phyloP scores from a whole-genome alignment of 78 protist genomes.

The Blattamonas nauphoetae region DNA sequence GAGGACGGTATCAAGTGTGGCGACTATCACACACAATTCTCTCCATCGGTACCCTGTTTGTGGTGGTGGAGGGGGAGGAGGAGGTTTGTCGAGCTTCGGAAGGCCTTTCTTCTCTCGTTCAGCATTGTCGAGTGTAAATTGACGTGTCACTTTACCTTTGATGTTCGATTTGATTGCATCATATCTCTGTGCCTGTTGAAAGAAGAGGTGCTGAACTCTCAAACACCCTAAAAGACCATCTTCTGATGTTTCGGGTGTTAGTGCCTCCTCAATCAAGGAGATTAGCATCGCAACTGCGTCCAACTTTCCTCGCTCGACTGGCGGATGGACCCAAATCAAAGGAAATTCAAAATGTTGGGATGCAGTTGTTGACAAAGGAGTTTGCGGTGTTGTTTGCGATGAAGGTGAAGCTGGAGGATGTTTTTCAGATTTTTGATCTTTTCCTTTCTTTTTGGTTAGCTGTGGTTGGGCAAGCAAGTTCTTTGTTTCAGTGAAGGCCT shows the following conservation, averaged over 20 bases:
- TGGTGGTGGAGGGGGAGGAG: no score
- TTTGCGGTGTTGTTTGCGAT: background rate
- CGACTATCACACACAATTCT: no score
- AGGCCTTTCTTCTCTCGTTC: no score
- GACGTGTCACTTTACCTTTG: no score
- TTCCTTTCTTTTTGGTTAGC: background rate
- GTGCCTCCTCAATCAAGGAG: background rate
- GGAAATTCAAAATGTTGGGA: no score
- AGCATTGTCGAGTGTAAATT: no score
- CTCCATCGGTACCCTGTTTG: no score
- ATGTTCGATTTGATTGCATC: background rate
- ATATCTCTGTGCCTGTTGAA: background rate
- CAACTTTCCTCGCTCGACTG: no score
- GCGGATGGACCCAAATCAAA: no score
- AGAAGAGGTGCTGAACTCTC: background rate
- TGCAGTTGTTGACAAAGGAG: background rate
- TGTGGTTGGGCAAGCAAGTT: background rate
- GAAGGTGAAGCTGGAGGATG: background rate
- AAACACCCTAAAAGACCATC: background rate
- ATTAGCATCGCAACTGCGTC: background rate
- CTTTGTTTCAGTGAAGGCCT: background rate
- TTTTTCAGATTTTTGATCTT: no score
- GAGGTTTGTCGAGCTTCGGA: no score
- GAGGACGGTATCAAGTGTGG: no score
- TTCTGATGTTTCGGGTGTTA: background rate